Base-by-base conservation (phyloP, 2,329 filamentous ascomycete species). In the Ploettnerulaceae sp. region DNA sequence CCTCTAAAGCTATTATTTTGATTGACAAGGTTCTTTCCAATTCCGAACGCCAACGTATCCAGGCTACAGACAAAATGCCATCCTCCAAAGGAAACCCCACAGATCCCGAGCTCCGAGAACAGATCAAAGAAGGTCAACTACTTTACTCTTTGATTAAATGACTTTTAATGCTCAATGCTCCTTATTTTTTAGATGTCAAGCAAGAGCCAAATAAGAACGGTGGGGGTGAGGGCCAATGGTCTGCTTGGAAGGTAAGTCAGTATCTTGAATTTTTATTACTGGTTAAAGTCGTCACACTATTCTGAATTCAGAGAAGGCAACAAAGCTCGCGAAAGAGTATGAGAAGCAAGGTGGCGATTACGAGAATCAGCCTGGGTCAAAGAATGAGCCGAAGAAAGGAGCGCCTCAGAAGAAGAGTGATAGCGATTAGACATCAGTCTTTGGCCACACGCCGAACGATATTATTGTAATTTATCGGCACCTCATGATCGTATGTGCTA, bases 51-150 rank as follows among this genome's bases (percentile, higher is more conserved):
- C n/a, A n/a, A n/a, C n/a, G n/a, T n/a, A n/a, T n/a, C n/a, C n/a
- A n/a, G n/a, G n/a, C n/a, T n/a, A n/a, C n/a, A n/a, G n/a, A n/a
- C n/a, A n/a, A n/a, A n/a, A n/a, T n/a, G n/a, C n/a, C n/a, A n/a
- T n/a, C n/a, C n/a, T 65, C 65, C 18, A 71, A 69, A 50, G 69
- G 69, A 55, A 72, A 69, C 49, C 68, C 68, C 8, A 71, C 69
- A 4, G 67, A 71, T 53, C 66, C 67, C 1, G 66, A 71, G 50
- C 53, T 71, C 33, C 64, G 66, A 39, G 68, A 71, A 57, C 61
- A 70, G 55, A 66, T 70, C 21, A 71, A 69, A 55, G 64, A 71
- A 53, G 61, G 65, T 64, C 47, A 29, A 47, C 45, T 18, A 2
- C 28, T 8, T 26, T 9, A 22, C 29, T 25, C 7, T 3, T n/a